Percentiles rank a stretch among this genome's conserved stretches.
Conservation (phyloP, 2,329 filamentous ascomycete genomes). For the Trichoderma gracile region DNA sequence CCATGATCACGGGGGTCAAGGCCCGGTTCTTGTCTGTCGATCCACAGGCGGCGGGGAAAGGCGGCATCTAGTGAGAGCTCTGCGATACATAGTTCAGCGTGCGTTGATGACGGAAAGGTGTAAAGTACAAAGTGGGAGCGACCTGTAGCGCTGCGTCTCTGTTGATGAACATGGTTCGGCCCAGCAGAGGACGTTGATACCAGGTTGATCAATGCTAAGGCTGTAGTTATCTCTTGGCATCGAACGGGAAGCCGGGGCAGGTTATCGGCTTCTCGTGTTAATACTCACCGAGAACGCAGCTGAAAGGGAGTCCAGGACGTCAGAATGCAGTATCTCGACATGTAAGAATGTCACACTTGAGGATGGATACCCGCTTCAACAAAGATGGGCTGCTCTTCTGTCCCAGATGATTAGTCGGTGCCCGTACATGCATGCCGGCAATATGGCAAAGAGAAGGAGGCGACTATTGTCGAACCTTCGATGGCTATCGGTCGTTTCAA, state of each 20-base stretch:
- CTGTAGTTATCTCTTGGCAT: background rate
- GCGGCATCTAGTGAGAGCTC: background rate
- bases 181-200: background rate
- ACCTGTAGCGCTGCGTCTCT: background rate
- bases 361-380: background rate
- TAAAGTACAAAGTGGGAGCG: background rate
- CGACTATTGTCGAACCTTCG: background rate
- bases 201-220: background rate
- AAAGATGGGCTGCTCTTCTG: background rate
- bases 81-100: background rate
- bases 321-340: background rate
- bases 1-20: slow-evolving; percentile 52
- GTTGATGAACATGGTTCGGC: background rate
- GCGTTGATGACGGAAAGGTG: background rate
- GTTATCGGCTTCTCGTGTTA: slow-evolving; percentile 6
- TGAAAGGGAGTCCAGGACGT: slow-evolving; percentile 1
- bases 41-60: background rate
- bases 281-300: background rate
- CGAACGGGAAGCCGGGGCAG: background rate
- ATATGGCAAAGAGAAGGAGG: no score
- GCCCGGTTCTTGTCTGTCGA: slow-evolving; percentile 40
- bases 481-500: background rate
- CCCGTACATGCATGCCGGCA: background rate
- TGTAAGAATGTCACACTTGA: background rate
- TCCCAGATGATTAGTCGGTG: background rate